Evolutionary conservation across 805 yeast species (phyloP).

Genomic region (Starmera pachycereana): DNA sequence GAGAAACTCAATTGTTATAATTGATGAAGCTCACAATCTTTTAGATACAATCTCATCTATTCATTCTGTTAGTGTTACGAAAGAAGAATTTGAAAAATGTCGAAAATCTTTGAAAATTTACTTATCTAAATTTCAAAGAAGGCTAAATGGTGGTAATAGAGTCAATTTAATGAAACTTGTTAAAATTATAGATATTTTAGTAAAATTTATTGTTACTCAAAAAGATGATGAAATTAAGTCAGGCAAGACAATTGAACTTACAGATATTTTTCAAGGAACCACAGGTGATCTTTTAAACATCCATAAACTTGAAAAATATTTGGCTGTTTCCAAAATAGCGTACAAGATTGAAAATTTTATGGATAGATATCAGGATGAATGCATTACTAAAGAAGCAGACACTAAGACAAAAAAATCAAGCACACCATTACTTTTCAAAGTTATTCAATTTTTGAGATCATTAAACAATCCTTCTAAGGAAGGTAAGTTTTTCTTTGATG

Average conservation of each 20-base stretch:
- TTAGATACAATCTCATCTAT: slow-evolving; percentile 66
- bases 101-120: slow-evolving; percentile 43
- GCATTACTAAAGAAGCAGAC: no score
- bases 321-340: slow-evolving; percentile 64
- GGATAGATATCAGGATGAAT: slow-evolving; percentile 16
- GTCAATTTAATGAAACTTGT: slow-evolving; percentile 55
- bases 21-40: slow-evolving; percentile 91
- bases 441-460: slow-evolving; percentile 53
- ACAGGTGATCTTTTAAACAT: slow-evolving; percentile 66
- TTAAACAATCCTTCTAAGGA: slow-evolving; percentile 68
- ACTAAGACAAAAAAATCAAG: slow-evolving; percentile 2
- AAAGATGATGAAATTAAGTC: slow-evolving; percentile 25
- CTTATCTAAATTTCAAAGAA: slow-evolving; percentile 45
- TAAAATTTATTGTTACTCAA: slow-evolving; percentile 31
- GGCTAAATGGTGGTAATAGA: slow-evolving; percentile 63
- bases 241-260: slow-evolving; percentile 43
- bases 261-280: slow-evolving; percentile 45
- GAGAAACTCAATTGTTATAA: slow-evolving; percentile 56
- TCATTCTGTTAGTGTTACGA: slow-evolving; percentile 50
- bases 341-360: slow-evolving; percentile 72
- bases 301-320: slow-evolving; percentile 53
- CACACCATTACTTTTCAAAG: slow-evolving; percentile 50
- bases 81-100: slow-evolving; percentile 35
- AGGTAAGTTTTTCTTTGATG: slow-evolving; percentile 69
- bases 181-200: slow-evolving; percentile 43